Evolutionary conservation across 2,329 filamentous ascomycete genomes (phyloP).

Genomic region (Diaporthe helianthi): DNA sequence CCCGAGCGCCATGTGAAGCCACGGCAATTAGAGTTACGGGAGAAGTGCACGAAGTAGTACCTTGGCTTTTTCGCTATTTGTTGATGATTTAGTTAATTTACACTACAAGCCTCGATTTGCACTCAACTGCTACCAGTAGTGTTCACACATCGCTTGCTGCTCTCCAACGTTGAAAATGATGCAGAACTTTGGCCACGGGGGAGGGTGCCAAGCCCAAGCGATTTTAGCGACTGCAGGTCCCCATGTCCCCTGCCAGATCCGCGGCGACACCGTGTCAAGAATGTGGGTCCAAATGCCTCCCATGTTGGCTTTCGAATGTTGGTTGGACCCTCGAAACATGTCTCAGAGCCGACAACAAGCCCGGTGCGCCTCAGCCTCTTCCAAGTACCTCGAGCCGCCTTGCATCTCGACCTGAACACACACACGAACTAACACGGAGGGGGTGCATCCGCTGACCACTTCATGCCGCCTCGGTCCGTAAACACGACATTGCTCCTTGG

Average conservation of each 20-base stretch:
- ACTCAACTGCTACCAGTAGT: too few species aligned
- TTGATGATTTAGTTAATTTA: too few species aligned
- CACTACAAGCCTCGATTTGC: too few species aligned
- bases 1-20: too few species aligned
- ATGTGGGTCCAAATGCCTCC: constrained; percentile 14
- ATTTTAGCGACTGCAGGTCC: too few species aligned
- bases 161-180: too few species aligned
- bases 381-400: not conserved
- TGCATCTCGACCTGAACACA: not conserved
- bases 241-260: constrained; percentile 2
- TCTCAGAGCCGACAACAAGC: not conserved
- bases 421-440: constrained; percentile 5
- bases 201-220: not conserved
- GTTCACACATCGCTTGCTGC: too few species aligned
- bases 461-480: constrained; percentile 24
- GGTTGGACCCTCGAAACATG: not conserved
- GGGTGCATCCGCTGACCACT: constrained; percentile 15
- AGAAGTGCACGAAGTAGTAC: too few species aligned
- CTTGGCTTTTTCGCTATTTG: too few species aligned
- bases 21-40: too few species aligned
- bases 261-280: constrained; percentile 26
- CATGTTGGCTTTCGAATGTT: not conserved
- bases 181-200: not conserved
- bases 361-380: constrained; percentile 1
- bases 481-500: constrained; percentile 3